phyloP scores from a whole-genome alignment of 805 yeast genomes.

The Pichia cabralensis region DNA sequence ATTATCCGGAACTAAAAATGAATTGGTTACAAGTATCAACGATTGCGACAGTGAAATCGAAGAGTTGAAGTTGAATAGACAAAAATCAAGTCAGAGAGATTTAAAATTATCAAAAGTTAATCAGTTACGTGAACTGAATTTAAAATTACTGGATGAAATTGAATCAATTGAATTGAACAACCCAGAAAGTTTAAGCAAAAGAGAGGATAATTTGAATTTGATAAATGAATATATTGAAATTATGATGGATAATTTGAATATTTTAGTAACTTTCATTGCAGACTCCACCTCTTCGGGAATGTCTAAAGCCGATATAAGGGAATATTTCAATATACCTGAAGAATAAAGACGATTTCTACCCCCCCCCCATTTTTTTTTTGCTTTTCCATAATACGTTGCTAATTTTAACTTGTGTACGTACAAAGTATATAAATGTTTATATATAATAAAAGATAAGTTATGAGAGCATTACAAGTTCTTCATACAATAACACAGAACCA shows the following conservation, averaged over 20 bases:
- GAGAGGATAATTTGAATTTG: neutral
- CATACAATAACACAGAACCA: conserved; percentile 44
- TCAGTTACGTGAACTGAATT: conserved; percentile 8
- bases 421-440: no score
- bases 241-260: conserved; percentile 32
- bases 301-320: conserved; percentile 21
- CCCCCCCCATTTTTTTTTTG: no score
- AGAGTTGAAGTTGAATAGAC: conserved; percentile 5
- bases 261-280: conserved; percentile 27
- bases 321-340: conserved; percentile 35
- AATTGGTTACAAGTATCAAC: conserved; percentile 4
- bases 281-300: conserved; percentile 21
- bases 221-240: conserved; percentile 9
- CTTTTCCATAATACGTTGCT: no score
- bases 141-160: conserved; percentile 5
- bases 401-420: no score
- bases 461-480: no score
- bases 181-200: conserved; percentile 1
- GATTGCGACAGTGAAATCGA: conserved; percentile 9
- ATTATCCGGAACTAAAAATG: conserved; percentile 6
- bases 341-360: no score
- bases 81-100: neutral
- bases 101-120: conserved; percentile 5
- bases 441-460: no score
- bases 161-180: neutral